Base-by-base conservation (phyloP, 805 yeast species). In the Saccharomycopsis fermentans region DNA sequence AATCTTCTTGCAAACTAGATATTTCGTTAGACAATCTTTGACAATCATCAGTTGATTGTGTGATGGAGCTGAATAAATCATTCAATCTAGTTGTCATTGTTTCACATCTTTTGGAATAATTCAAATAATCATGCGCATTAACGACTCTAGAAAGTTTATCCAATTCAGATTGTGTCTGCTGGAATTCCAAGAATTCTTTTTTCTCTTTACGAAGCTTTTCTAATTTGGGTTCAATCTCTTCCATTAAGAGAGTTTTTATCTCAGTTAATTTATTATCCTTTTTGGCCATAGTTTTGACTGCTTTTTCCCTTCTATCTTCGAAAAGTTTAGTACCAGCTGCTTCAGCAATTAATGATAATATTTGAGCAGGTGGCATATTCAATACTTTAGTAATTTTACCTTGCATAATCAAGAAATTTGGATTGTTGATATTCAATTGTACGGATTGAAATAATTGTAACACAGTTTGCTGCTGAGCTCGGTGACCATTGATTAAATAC, bases 261-360 rank as follows among this genome's bases (percentile, higher is more conserved):
- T 89, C 96, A 37, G 77, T 80, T 55, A 94, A 77, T 66, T 91
- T 91, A 16, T 86, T 79, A 65, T 94, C 96, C 67, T 92, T 92
- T 71, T 90, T 91, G 0, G 84, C 80, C 90, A 94, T 90, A 1
- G 96, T 89, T 67, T 87, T 84, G 66, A 89, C 86, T 0, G 98
- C 97, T 68, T 87, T 88, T 60, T 87, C 96, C 65, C 92, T 84
- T 63, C 97, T 81, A 62, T 90, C 96, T 70, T 94, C 98, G 68
- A 89, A 94, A 78, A 92, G 88, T 63, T 92, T 83, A 0, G 99
- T 94, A 5, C 99, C 99, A 0, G 99, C 96, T 0, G 99, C 99
- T 72, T 94, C 99, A 71, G 94, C 99, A 57, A 94, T 90, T 64
- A 94, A 77, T 4, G 96, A 84, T 63, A 94, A 72, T 48, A 92